These are phyloP conservation scores for Lyophyllum decastes DNA, from an alignment of 768 basidiomycete species.

Conservation along the genomic window DNA sequence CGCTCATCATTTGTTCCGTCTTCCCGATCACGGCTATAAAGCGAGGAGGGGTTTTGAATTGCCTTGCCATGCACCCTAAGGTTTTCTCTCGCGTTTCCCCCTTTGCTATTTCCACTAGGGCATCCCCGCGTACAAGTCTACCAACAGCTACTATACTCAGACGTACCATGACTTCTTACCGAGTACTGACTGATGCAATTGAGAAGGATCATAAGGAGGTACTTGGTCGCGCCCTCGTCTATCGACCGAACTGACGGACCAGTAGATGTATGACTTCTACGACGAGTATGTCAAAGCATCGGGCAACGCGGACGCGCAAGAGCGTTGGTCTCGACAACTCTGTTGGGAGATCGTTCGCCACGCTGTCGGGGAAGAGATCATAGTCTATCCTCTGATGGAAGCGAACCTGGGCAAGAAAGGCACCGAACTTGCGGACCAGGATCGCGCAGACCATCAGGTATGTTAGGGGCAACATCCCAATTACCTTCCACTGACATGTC, in stretches of 20 bases:
- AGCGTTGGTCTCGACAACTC: conserved; percentile 56
- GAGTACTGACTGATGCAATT: conserved; percentile 41
- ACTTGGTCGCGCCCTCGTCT: background rate
- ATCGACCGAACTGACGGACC: background rate
- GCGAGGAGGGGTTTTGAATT: background rate
- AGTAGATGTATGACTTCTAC: conserved; percentile 59
- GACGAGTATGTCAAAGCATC: conserved; percentile 44
- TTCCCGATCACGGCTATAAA: background rate
- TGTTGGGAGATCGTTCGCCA: conserved; percentile 65
- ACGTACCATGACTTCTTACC: conserved; percentile 19
- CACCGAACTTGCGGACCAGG: conserved; percentile 49
- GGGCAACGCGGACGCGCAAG: conserved; percentile 47
- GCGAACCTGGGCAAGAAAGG: conserved; percentile 55
- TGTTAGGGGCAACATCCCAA: background rate
- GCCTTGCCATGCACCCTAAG: background rate
- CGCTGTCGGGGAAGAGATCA: conserved; percentile 61
- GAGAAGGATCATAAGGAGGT: conserved; percentile 55
- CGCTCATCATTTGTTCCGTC: background rate
- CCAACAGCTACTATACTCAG: background rate
- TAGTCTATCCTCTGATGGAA: conserved; percentile 66
- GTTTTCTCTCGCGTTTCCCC: background rate
- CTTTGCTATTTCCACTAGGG: background rate
- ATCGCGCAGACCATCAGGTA: conserved; percentile 60
- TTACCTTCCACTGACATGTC: background rate
- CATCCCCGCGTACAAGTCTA: background rate